Conservation (phyloP, 2,329 filamentous ascomycete genomes). For the Fusarium sp. region DNA sequence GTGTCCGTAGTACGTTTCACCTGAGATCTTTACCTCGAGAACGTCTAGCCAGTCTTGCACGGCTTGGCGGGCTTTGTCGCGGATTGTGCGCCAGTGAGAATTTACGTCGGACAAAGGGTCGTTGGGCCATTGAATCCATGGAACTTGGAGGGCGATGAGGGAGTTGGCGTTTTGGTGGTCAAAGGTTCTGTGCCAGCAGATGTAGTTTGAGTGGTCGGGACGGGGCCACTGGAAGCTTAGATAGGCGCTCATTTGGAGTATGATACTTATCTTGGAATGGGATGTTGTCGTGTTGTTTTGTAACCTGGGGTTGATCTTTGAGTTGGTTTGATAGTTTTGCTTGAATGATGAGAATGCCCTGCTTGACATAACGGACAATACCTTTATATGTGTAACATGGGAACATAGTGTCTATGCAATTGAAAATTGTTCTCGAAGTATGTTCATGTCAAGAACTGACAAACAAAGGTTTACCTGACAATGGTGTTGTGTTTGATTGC, state of each 20-base stretch:
- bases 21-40: background rate
- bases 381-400: constrained; percentile 6
- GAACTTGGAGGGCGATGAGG: constrained; percentile 17
- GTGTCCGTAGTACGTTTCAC: constrained; percentile 17
- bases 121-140: constrained; percentile 35
- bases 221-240: constrained; percentile 26
- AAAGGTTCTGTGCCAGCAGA: constrained; percentile 22
- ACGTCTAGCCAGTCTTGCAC: constrained; percentile 3
- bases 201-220: constrained; percentile 1
- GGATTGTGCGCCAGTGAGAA: constrained; percentile 9
- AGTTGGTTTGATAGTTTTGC: background rate
- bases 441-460: background rate
- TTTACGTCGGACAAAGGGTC: constrained; percentile 6
- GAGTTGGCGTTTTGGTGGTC: constrained; percentile 22
- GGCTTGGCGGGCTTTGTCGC: constrained; percentile 5
- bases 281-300: background rate
- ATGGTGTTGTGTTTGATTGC: background rate
- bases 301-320: background rate
- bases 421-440: rapidly evolving
- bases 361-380: too few relatives aligned
- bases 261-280: background rate
- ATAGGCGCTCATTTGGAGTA: constrained; percentile 2
- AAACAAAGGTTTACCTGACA: background rate
- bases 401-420: too few relatives aligned
- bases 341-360: background rate